phyloP scores from a whole-genome alignment of 2,329 filamentous ascomycete genomes.

The Fusarium miscanthi region DNA sequence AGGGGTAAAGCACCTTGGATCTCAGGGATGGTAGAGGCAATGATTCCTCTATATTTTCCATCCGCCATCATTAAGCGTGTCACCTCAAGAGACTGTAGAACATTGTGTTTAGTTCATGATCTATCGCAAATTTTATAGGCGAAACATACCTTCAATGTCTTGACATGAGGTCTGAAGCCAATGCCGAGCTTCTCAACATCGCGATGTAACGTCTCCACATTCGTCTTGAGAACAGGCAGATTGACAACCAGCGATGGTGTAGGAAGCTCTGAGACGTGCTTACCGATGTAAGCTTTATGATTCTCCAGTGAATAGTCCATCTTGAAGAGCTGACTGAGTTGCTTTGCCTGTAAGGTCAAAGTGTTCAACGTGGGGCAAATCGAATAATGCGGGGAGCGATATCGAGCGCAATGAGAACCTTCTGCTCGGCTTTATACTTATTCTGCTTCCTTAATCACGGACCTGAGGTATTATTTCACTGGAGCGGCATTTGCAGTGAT shows the following conservation, averaged over 20 bases:
- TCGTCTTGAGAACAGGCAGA: conserved; percentile 52
- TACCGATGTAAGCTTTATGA: conserved; percentile 52
- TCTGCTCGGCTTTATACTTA: neutral
- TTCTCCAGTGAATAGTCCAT: conserved; percentile 46
- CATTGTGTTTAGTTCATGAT: neutral
- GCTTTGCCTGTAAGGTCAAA: neutral
- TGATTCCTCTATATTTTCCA: conserved; percentile 52
- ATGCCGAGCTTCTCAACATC: conserved; percentile 55
- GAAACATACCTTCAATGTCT: conserved; percentile 54
- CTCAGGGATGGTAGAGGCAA: conserved; percentile 55
- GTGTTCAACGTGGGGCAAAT: conserved; percentile 3
- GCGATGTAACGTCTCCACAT: conserved; percentile 50
- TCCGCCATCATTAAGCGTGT: conserved; percentile 56
- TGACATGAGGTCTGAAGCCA: conserved; percentile 56
- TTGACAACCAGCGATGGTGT: conserved; percentile 55
- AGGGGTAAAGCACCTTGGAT: conserved; percentile 54
- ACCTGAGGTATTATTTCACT: neutral
- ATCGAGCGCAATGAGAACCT: neutral
- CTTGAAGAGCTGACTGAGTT: neutral
- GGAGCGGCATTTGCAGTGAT: neutral
- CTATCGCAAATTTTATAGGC: accelerated
- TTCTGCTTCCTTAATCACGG: neutral
- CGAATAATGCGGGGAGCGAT: neutral
- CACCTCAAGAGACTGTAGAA: conserved; percentile 48
- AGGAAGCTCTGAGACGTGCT: conserved; percentile 49